Evolutionary conservation across 495 filamentous ascomycete species (phyloP).

Genomic region (Ramalina intermedia): DNA sequence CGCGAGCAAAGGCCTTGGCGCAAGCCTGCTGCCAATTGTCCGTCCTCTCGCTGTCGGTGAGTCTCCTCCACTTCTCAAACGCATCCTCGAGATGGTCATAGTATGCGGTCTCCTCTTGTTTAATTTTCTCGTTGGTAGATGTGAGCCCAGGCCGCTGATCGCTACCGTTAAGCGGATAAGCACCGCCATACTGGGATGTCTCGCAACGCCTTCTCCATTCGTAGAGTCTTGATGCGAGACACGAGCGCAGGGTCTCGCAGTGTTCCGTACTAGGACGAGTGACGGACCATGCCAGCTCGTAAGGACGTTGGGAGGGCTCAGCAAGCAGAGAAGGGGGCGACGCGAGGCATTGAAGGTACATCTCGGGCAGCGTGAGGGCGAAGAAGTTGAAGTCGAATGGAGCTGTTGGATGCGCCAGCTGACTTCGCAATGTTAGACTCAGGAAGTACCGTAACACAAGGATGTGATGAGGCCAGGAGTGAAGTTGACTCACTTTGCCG

Average conservation of each 20-base stretch:
- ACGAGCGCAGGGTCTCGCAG: slow-evolving; percentile 49
- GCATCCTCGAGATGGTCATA: slow-evolving; percentile 52
- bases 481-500: slow-evolving; percentile 51
- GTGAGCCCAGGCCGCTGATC: slow-evolving; percentile 28
- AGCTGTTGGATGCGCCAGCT: slow-evolving; percentile 26
- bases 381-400: slow-evolving; percentile 79
- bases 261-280: slow-evolving; percentile 55
- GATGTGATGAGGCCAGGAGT: background rate
- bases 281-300: slow-evolving; percentile 58
- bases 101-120: slow-evolving; percentile 35
- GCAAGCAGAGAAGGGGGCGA: slow-evolving; percentile 63
- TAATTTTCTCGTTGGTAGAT: slow-evolving; percentile 37
- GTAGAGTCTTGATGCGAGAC: slow-evolving; percentile 48
- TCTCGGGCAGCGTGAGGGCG: slow-evolving; percentile 62
- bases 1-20: slow-evolving; percentile 53
- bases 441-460: background rate
- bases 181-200: slow-evolving; percentile 1
- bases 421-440: slow-evolving; percentile 11
- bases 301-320: slow-evolving; percentile 48
- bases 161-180: slow-evolving; percentile 10
- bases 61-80: slow-evolving; percentile 53
- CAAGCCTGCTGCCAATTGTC: slow-evolving; percentile 70
- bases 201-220: slow-evolving; percentile 35
- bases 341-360: slow-evolving; percentile 66
- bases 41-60: slow-evolving; percentile 38